Percentiles rank a stretch among this genome's conserved stretches.
Evolutionary conservation across 768 basidiomycete genomes (phyloP).

Genomic region (Infundibulicybe gibba): DNA sequence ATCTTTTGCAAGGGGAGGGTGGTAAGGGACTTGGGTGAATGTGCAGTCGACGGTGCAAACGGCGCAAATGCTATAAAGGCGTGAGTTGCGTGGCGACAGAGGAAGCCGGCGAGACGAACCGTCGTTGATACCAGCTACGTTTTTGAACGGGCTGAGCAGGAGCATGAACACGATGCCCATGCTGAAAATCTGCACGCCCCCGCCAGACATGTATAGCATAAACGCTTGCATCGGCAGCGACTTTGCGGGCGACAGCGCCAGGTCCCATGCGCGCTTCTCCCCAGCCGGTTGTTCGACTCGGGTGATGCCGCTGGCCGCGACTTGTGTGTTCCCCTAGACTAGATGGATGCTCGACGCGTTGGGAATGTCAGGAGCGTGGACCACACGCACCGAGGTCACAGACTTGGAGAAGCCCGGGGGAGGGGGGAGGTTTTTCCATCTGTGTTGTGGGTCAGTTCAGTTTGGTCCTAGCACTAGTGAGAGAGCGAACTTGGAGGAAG

Average conservation of each 20-base stretch:
- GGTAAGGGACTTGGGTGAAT: constrained; percentile 39
- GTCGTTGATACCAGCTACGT: constrained; percentile 71
- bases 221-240: constrained; percentile 95
- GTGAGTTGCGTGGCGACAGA: background rate
- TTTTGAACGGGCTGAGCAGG: constrained; percentile 82
- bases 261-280: constrained; percentile 80
- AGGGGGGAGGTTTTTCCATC: constrained; percentile 62
- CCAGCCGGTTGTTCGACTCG: constrained; percentile 60
- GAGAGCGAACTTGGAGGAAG: constrained; percentile 29
- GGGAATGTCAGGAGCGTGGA: constrained; percentile 13
- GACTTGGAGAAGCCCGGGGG: constrained; percentile 66
- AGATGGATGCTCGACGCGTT: constrained; percentile 1
- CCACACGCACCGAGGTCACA: constrained; percentile 23
- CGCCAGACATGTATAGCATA: constrained; percentile 98
- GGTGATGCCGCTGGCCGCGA: constrained; percentile 25
- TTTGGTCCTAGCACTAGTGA: background rate
- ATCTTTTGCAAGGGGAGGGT: constrained; percentile 70
- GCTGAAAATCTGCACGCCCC: constrained; percentile 94
- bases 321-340: constrained; percentile 42
- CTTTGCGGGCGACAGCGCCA: constrained; percentile 83
- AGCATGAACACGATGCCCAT: constrained; percentile 97
- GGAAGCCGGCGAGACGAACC: constrained; percentile 41
- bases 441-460: constrained; percentile 13
- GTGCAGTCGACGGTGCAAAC: constrained; percentile 65
- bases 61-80: constrained; percentile 57